phyloP scores from a whole-genome alignment of 176 grass and related monocot species.

The Tillandsia leiboldiana region DNA sequence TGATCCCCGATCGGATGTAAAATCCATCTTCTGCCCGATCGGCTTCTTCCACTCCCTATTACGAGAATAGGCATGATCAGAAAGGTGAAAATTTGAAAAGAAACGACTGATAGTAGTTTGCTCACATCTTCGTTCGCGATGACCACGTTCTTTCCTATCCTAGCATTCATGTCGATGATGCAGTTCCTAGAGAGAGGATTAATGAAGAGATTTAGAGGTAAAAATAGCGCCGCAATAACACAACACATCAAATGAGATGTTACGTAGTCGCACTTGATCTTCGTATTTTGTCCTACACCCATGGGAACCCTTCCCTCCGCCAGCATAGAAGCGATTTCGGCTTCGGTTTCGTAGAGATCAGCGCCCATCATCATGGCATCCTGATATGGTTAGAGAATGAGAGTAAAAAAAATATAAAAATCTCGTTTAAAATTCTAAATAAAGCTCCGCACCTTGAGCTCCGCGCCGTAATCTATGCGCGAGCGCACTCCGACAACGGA shows the following conservation, averaged over 20 bases:
- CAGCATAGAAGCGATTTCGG: conserved; percentile 35
- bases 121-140: conserved; percentile 50
- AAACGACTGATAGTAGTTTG: background rate
- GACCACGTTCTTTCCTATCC: conserved; percentile 44
- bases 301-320: conserved; percentile 46
- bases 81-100: background rate
- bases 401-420: background rate
- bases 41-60: conserved; percentile 60
- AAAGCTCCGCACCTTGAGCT: conserved; percentile 39
- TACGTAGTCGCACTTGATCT: conserved; percentile 39
- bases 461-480: conserved; percentile 32
- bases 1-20: conserved; percentile 55
- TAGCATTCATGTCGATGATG: conserved; percentile 78
- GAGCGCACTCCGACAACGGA: conserved; percentile 57
- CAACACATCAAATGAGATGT: background rate
- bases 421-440: background rate
- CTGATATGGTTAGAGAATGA: conserved; percentile 19
- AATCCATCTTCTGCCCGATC: conserved; percentile 49
- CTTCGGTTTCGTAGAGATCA: conserved; percentile 49
- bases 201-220: conserved; percentile 4
- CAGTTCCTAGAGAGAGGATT: conserved; percentile 42
- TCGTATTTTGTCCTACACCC: conserved; percentile 60
- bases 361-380: conserved; percentile 81
- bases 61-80: background rate
- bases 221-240: background rate